These are phyloP conservation scores for Hypoxylon crocopeplum DNA, from an alignment of 495 filamentous ascomycete genomes.

Conservation along the genomic window DNA sequence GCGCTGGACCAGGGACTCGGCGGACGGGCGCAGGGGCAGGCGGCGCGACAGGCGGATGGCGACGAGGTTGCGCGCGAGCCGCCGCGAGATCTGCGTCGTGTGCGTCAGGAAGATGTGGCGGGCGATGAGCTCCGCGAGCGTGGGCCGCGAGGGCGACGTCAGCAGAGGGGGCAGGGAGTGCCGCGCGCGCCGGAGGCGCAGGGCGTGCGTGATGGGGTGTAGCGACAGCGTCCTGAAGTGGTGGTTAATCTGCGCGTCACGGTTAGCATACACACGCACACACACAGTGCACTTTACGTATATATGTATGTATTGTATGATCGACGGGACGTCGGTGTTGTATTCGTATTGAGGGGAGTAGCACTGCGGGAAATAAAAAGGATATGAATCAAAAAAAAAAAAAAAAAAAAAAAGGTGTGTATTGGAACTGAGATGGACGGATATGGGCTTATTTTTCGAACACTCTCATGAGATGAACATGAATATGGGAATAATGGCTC, in stretches of 20 bases:
- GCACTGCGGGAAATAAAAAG: conserved; percentile 5
- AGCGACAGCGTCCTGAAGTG: conserved; percentile 60
- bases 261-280: too few species aligned
- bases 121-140: conserved; percentile 56
- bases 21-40: conserved; percentile 51
- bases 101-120: conserved; percentile 66
- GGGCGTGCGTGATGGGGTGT: conserved; percentile 61
- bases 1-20: conserved; percentile 52
- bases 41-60: conserved; percentile 55
- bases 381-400: not conserved
- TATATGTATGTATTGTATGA: conserved; percentile 23
- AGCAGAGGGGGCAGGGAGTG: conserved; percentile 55
- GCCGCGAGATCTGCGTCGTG: conserved; percentile 60
- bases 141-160: conserved; percentile 57
- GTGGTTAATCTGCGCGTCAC: conserved; percentile 57
- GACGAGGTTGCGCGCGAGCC: conserved; percentile 58
- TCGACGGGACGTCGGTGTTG: conserved; percentile 17
- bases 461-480: conserved; percentile 9
- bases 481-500: conserved; percentile 32
- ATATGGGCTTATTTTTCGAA: conserved; percentile 9
- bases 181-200: conserved; percentile 60
- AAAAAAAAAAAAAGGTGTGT: too few species aligned
- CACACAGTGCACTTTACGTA: too few species aligned
- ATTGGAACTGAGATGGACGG: conserved; percentile 26
- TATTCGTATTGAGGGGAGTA: conserved; percentile 3